Evolutionary conservation across 257 asterid genomes (phyloP).

Genomic region (Phtheirospermum japonicum): DNA sequence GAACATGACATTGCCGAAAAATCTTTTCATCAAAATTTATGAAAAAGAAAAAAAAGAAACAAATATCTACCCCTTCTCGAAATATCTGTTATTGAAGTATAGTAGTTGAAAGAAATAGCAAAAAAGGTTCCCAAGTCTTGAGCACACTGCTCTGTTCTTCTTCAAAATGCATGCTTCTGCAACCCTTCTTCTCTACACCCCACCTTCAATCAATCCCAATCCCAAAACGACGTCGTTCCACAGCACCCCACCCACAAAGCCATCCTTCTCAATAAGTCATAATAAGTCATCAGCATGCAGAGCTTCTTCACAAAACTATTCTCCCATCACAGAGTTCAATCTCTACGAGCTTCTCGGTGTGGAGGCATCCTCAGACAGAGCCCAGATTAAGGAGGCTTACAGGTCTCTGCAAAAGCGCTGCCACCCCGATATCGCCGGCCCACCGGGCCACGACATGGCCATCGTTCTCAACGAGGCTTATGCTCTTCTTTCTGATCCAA

Average conservation of each 20-base stretch:
- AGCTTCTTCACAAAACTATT: slow-evolving; percentile 33
- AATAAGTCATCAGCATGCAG: slow-evolving; percentile 32
- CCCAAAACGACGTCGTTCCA: slow-evolving; percentile 31
- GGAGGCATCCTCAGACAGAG: slow-evolving; percentile 53
- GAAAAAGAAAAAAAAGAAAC: neutral
- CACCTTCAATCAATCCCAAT: slow-evolving; percentile 28
- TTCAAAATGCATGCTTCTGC: slow-evolving; percentile 44
- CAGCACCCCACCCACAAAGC: neutral
- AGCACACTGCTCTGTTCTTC: neutral
- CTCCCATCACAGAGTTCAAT: slow-evolving; percentile 61
- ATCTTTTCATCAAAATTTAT: neutral
- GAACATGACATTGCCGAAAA: neutral
- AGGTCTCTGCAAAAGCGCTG: slow-evolving; percentile 81
- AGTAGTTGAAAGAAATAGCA: neutral
- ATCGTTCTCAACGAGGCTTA: slow-evolving; percentile 87
- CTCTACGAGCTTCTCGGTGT: slow-evolving; percentile 85
- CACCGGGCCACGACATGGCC: slow-evolving; percentile 89
- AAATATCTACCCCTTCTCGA: slow-evolving; percentile 17
- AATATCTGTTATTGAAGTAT: too few relatives aligned
- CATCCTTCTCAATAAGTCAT: neutral
- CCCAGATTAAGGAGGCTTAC: slow-evolving; percentile 72
- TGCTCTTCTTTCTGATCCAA: slow-evolving; percentile 74
- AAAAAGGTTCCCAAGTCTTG: neutral
- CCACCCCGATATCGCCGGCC: slow-evolving; percentile 93
- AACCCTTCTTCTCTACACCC: slow-evolving; percentile 36